phyloP scores from a whole-genome alignment of 495 filamentous ascomycete species.

The Penicillium samsonianum region DNA sequence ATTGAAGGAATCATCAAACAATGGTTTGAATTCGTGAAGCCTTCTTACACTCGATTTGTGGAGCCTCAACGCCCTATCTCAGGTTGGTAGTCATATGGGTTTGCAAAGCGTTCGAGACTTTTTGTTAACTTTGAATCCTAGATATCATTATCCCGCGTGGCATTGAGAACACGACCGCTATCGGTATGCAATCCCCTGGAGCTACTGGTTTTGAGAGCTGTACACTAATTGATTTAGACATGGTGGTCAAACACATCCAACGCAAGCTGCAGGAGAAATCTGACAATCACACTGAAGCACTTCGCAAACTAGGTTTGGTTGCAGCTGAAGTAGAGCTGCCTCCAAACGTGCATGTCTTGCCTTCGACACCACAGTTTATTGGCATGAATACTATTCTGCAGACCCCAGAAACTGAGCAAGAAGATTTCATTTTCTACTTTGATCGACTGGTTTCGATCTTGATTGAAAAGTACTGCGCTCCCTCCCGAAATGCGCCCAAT shows the following conservation, averaged over 20 bases:
- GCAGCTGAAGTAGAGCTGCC: constrained; percentile 72
- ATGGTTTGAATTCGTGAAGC: constrained; percentile 95
- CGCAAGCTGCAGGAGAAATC: constrained; percentile 85
- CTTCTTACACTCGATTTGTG: constrained; percentile 88
- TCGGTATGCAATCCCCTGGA: constrained; percentile 55
- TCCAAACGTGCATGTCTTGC: constrained; percentile 66
- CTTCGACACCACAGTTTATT: constrained; percentile 72
- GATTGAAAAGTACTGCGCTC: constrained; percentile 65
- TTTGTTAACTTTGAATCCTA: constrained; percentile 33
- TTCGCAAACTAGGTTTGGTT: constrained; percentile 68
- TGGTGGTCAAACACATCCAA: constrained; percentile 89
- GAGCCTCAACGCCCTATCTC: constrained; percentile 85
- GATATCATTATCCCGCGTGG: constrained; percentile 95
- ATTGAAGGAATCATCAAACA: constrained; percentile 97
- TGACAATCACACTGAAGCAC: constrained; percentile 70
- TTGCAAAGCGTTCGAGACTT: background rate
- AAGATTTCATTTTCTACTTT: constrained; percentile 97
- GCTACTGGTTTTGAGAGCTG: background rate
- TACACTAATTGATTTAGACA: constrained; percentile 51
- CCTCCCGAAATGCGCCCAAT: background rate
- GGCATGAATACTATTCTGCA: constrained; percentile 92
- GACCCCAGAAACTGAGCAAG: constrained; percentile 72
- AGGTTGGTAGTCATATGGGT: constrained; percentile 41
- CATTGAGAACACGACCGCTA: constrained; percentile 89
- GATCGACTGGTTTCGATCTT: constrained; percentile 82